phyloP scores from a whole-genome alignment of 169 alveolate genomes.

The Prorocentrum cordatum region DNA sequence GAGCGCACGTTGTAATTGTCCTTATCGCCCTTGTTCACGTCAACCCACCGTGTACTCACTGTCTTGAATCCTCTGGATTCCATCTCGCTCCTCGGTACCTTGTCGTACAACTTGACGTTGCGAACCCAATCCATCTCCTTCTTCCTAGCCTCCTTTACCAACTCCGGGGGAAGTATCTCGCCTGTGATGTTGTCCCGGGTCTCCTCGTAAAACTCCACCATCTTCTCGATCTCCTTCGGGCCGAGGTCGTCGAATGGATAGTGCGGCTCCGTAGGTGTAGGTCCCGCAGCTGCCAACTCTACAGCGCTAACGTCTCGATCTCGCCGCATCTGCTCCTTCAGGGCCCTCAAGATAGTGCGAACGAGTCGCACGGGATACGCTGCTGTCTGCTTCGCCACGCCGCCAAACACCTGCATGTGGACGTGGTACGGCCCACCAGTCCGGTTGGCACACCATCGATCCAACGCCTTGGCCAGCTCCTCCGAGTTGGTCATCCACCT shows the following conservation, averaged over 20 bases:
- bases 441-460: background rate
- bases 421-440: background rate
- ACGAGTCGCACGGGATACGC: background rate
- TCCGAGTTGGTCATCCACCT: conserved; percentile 7
- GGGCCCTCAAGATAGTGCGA: background rate
- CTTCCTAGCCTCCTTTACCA: background rate
- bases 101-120: background rate
- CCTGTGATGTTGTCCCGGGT: conserved; percentile 9
- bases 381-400: background rate
- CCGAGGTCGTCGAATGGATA: background rate
- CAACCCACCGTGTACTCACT: background rate
- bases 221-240: background rate
- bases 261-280: background rate
- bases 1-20: background rate
- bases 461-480: background rate
- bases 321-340: background rate
- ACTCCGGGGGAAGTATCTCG: background rate
- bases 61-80: background rate
- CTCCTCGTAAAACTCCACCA: background rate
- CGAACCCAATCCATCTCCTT: conserved; percentile 11
- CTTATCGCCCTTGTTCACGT: conserved; percentile 32
- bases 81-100: background rate
- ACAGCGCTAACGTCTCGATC: background rate
- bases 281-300: background rate
- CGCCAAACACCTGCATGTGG: background rate